These are phyloP conservation scores for Boletus tylopilopsis DNA, from an alignment of 768 basidiomycete genomes.

Conservation along the genomic window DNA sequence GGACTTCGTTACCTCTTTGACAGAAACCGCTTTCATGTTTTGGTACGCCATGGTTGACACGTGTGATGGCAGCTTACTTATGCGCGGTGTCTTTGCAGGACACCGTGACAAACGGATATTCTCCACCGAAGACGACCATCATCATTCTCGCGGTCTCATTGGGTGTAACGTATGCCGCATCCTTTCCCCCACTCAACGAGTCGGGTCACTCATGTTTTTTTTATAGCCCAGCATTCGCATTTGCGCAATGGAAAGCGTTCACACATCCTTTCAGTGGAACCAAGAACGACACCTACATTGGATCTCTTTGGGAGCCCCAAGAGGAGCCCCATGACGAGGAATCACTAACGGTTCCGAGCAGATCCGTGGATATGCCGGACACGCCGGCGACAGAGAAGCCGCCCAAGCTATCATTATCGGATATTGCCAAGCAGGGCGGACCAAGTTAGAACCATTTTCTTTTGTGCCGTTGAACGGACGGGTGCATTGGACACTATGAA, in stretches of 20 bases:
- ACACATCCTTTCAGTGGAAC: conserved; percentile 43
- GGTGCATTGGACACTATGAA: neutral
- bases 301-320: conserved; percentile 25
- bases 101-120: conserved; percentile 44
- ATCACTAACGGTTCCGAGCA: conserved; percentile 8
- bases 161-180: conserved; percentile 47
- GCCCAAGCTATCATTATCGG: conserved; percentile 1
- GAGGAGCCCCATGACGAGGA: conserved; percentile 23
- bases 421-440: conserved; percentile 5
- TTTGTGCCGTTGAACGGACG: conserved; percentile 2
- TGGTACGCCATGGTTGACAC: conserved; percentile 36
- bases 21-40: conserved; percentile 52
- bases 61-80: neutral
- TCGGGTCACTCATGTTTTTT: neutral
- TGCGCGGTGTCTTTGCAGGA: conserved; percentile 34
- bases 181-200: neutral
- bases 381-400: conserved; percentile 20
- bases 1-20: conserved; percentile 65
- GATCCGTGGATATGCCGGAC: conserved; percentile 10
- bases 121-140: conserved; percentile 46
- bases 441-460: conserved; percentile 3
- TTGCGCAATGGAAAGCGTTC: conserved; percentile 52
- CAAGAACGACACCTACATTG: conserved; percentile 16
- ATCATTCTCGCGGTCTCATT: conserved; percentile 53
- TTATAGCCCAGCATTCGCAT: conserved; percentile 49